A percentile compares a stretch with the other conserved stretches of the same genome.
Evolutionary conservation across 2,329 filamentous ascomycete species (phyloP).

Genomic region (Sclerotinia minor): DNA sequence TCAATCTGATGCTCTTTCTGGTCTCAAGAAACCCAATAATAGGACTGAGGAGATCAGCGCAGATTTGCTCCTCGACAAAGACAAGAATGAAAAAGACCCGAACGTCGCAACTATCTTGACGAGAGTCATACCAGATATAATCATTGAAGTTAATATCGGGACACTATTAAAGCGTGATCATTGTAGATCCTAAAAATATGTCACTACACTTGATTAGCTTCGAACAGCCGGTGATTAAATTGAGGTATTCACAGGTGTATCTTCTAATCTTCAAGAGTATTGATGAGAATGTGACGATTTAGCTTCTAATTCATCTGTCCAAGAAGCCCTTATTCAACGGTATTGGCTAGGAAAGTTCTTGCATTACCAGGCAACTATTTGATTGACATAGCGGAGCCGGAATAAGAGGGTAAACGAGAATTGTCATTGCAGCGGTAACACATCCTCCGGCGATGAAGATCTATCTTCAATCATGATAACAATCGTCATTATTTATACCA

Average conservation of each 20-base stretch:
- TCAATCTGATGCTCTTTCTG: too few relatives aligned
- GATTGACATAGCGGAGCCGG: not conserved
- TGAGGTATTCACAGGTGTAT: not conserved
- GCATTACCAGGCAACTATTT: not conserved
- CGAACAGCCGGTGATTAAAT: accelerated
- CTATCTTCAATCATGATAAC: slow-evolving; percentile 6
- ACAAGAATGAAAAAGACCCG: not conserved
- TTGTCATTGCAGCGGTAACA: not conserved
- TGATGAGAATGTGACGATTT: not conserved
- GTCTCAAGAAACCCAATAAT: too few relatives aligned
- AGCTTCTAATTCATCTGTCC: not conserved
- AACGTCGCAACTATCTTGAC: not conserved
- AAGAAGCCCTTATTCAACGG: not conserved
- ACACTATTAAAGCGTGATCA: not conserved
- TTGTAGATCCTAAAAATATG: not conserved
- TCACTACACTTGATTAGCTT: not conserved
- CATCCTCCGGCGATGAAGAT: slow-evolving; percentile 5
- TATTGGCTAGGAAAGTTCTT: not conserved
- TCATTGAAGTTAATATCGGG: not conserved
- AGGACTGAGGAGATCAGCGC: not conserved
- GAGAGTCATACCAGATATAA: not conserved
- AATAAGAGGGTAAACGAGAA: not conserved
- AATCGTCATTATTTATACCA: not conserved
- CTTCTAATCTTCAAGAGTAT: not conserved
- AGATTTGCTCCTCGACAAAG: not conserved